Conservation (phyloP, 2,329 filamentous ascomycete genomes). For the Colletotrichum lini region DNA sequence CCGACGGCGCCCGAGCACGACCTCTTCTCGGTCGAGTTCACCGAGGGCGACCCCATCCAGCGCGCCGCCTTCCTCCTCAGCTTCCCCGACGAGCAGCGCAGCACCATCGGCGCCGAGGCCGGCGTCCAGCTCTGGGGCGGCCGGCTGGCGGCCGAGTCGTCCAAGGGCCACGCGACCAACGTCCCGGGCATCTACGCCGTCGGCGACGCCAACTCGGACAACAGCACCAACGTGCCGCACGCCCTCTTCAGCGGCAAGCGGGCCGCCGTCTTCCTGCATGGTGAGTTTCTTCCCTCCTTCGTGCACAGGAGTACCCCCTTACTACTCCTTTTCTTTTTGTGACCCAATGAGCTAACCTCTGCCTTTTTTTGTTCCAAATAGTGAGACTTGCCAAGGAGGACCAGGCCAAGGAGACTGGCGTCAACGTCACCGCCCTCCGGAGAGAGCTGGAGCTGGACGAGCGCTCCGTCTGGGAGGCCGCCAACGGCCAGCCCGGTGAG, state of each 20-base stretch:
- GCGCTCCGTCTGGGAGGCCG: slow-evolving; percentile 60
- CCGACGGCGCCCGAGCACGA: slow-evolving; percentile 65
- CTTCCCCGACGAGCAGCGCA: slow-evolving; percentile 63
- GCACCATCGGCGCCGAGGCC: slow-evolving; percentile 60
- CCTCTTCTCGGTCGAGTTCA: slow-evolving; percentile 68
- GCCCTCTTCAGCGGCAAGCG: slow-evolving; percentile 73
- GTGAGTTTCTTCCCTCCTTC: slow-evolving; percentile 54
- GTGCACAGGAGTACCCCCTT: too few species aligned
- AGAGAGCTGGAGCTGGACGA: slow-evolving; percentile 53
- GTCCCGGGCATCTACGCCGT: slow-evolving; percentile 69
- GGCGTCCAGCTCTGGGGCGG: slow-evolving; percentile 62
- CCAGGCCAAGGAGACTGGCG: slow-evolving; percentile 49
- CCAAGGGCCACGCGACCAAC: slow-evolving; percentile 65
- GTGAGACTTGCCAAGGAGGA: slow-evolving; percentile 61
- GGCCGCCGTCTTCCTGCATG: slow-evolving; percentile 69
- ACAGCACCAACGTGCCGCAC: slow-evolving; percentile 73
- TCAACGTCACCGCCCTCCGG: slow-evolving; percentile 45
- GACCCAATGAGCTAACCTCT: not conserved
- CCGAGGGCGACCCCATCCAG: slow-evolving; percentile 58
- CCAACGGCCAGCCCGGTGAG: slow-evolving; percentile 60
- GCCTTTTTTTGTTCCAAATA: slow-evolving; percentile 16
- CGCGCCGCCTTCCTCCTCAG: slow-evolving; percentile 68
- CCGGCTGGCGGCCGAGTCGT: slow-evolving; percentile 58
- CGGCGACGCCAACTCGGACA: slow-evolving; percentile 73
- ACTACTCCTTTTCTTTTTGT: too few species aligned